These are phyloP conservation scores for Mucor circinelloides DNA, from an alignment of 371 early-diverging fungal species.

Conservation along the genomic window DNA sequence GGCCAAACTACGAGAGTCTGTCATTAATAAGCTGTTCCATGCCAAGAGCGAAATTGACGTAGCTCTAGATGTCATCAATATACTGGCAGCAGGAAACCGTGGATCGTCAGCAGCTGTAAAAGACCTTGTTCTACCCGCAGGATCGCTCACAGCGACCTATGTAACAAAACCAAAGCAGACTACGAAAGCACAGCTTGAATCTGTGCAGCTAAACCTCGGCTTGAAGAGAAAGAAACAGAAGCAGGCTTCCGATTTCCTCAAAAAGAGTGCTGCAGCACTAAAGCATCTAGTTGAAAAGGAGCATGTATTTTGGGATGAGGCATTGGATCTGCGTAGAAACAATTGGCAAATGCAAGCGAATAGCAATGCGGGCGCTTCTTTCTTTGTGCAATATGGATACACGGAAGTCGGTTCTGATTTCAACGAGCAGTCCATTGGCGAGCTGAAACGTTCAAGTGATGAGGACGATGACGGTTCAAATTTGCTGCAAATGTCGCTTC, in stretches of 20 bases:
- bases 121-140: conserved; percentile 50
- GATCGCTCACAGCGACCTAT: conserved; percentile 59
- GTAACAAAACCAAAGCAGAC: conserved; percentile 53
- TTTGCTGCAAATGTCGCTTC: conserved; percentile 19
- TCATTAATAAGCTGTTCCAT: conserved; percentile 48
- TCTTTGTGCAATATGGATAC: conserved; percentile 62
- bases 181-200: conserved; percentile 52
- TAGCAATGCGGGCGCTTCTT: conserved; percentile 24
- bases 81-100: conserved; percentile 58
- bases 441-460: conserved; percentile 25
- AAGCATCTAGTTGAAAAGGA: conserved; percentile 56
- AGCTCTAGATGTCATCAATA: conserved; percentile 74
- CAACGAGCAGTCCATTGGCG: conserved; percentile 30
- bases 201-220: conserved; percentile 66
- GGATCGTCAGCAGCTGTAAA: conserved; percentile 25
- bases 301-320: conserved; percentile 70
- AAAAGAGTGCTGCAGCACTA: conserved; percentile 55
- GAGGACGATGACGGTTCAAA: background rate
- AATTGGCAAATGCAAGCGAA: conserved; percentile 70
- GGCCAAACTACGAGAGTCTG: conserved; percentile 43
- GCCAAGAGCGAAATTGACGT: conserved; percentile 78
- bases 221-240: conserved; percentile 70
- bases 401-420: conserved; percentile 44
- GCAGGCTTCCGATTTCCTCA: conserved; percentile 62
- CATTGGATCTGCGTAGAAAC: conserved; percentile 62